Percentiles rank a stretch among this genome's conserved stretches.
Evolutionary conservation across 345 rosid species (phyloP).

Genomic region (Luvunga scandens): DNA sequence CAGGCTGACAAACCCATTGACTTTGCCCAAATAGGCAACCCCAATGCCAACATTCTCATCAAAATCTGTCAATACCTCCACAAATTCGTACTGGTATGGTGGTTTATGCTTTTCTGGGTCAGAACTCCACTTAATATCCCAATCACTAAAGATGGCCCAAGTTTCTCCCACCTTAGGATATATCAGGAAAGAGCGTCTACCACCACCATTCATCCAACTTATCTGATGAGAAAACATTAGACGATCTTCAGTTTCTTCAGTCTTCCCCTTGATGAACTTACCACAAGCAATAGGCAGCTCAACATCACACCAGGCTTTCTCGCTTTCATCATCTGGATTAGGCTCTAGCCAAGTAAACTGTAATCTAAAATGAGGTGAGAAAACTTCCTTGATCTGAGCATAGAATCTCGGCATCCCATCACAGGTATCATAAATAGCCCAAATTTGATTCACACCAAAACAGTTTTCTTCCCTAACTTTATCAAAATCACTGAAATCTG

Average conservation of each 20-base stretch:
- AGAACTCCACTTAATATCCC: slow-evolving; percentile 59
- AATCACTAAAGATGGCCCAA: slow-evolving; percentile 81
- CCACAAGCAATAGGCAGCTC: slow-evolving; percentile 76
- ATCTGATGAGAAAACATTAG: slow-evolving; percentile 73
- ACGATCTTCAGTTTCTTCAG: slow-evolving; percentile 37
- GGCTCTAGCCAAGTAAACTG: slow-evolving; percentile 76
- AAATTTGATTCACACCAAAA: slow-evolving; percentile 69
- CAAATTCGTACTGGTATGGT: slow-evolving; percentile 58
- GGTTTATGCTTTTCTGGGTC: slow-evolving; percentile 43
- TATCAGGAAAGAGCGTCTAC: slow-evolving; percentile 26
- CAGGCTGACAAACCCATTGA: slow-evolving; percentile 75
- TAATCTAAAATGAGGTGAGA: slow-evolving; percentile 52
- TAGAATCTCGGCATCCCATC: slow-evolving; percentile 90
- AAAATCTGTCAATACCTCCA: slow-evolving; percentile 62
- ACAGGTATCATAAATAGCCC: slow-evolving; percentile 76
- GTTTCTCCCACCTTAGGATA: slow-evolving; percentile 77
- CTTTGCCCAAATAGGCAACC: slow-evolving; percentile 66
- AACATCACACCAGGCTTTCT: slow-evolving; percentile 34
- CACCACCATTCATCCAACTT: slow-evolving; percentile 6
- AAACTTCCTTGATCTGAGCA: slow-evolving; percentile 58
- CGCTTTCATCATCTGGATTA: slow-evolving; percentile 30
- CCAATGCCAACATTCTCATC: slow-evolving; percentile 44
- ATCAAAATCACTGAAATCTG: slow-evolving; percentile 73
- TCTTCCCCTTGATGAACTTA: slow-evolving; percentile 35
- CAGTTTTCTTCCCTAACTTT: slow-evolving; percentile 32